phyloP scores from a whole-genome alignment of 257 asterid genomes.

The Asclepias syriaca region DNA sequence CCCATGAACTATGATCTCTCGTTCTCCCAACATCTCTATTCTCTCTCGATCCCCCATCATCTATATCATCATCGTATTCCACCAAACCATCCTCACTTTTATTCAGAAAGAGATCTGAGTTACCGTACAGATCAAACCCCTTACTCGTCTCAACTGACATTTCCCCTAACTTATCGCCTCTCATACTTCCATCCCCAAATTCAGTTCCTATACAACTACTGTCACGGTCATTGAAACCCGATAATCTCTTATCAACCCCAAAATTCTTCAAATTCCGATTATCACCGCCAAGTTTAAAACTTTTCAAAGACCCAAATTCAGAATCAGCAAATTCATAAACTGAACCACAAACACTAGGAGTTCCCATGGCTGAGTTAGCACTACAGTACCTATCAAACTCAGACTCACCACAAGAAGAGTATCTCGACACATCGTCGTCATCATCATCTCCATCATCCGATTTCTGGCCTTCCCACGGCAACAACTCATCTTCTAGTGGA shows the following conservation, averaged over 20 bases:
- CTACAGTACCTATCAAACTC: constrained; percentile 85
- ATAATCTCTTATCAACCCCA: constrained; percentile 35
- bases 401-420: constrained; percentile 80
- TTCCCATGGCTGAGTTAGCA: constrained; percentile 84
- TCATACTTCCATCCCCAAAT: constrained; percentile 23
- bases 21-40: constrained; percentile 24
- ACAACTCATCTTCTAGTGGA: constrained; percentile 34
- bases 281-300: constrained; percentile 61
- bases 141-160: constrained; percentile 3
- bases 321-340: constrained; percentile 49
- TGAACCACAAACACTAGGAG: constrained; percentile 64
- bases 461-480: constrained; percentile 38
- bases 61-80: constrained; percentile 35
- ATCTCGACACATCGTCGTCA: constrained; percentile 36
- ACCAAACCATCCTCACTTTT: constrained; percentile 23
- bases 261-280: constrained; percentile 26
- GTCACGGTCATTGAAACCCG: constrained; percentile 23
- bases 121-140: constrained; percentile 24
- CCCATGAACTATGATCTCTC: constrained; percentile 7
- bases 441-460: constrained; percentile 66
- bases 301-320: constrained; percentile 57
- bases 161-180: background rate
- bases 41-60: constrained; percentile 22
- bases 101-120: constrained; percentile 24
- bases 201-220: constrained; percentile 24